These are phyloP conservation scores for Penicillium fuscoglaucum DNA, from an alignment of 2,329 filamentous ascomycete genomes.

Conservation along the genomic window DNA sequence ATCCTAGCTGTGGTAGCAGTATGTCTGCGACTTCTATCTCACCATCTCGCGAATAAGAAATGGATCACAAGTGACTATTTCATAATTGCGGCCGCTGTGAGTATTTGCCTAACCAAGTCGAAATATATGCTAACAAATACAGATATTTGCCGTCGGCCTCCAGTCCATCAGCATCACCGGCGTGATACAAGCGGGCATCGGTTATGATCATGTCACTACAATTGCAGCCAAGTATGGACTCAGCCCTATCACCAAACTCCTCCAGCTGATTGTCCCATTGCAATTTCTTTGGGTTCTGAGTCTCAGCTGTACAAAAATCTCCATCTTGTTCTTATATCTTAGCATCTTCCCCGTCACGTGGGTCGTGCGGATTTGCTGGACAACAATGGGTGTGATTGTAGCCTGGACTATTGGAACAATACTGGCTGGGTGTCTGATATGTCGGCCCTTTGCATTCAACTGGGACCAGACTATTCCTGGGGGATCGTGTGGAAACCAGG, in stretches of 20 bases:
- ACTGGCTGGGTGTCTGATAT: constrained; percentile 22
- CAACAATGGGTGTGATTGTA: constrained; percentile 20
- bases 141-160: constrained; percentile 26
- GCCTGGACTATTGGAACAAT: constrained; percentile 33
- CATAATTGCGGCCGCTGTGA: constrained; percentile 25
- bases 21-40: constrained; percentile 22
- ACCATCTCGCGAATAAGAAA: constrained; percentile 20
- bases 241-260: constrained; percentile 23
- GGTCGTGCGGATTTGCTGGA: constrained; percentile 14
- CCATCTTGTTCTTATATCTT: constrained; percentile 24
- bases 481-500: constrained; percentile 24
- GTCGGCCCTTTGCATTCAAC: constrained; percentile 27
- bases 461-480: constrained; percentile 28
- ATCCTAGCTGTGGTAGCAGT: constrained; percentile 22
- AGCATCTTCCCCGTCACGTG: constrained; percentile 25
- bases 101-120: background rate
- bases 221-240: constrained; percentile 19
- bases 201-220: constrained; percentile 20
- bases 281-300: constrained; percentile 30
- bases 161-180: constrained; percentile 26
- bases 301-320: constrained; percentile 27
- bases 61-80: constrained; percentile 25
- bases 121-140: background rate
- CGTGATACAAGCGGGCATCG: constrained; percentile 25
- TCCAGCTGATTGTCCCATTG: constrained; percentile 24